These are phyloP conservation scores for Isatis lusitanica DNA, from an alignment of 441 rosid species.

Conservation along the genomic window DNA sequence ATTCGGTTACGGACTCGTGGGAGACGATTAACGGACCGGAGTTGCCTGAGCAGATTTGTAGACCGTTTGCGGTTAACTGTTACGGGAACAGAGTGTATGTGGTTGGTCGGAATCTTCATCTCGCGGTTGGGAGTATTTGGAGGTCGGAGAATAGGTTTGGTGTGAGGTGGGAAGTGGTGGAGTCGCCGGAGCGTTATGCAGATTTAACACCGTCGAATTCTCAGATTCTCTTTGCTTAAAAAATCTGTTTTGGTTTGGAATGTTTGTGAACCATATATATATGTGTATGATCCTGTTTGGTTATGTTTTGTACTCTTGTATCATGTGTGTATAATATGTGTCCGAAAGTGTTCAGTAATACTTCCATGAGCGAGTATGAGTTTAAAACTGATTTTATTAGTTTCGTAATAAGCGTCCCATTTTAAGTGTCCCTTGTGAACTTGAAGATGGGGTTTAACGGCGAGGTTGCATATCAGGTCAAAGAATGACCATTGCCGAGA, in stretches of 20 bases:
- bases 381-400: neutral
- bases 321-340: conserved; percentile 14
- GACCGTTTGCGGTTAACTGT: conserved; percentile 80
- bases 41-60: conserved; percentile 81
- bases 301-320: conserved; percentile 14
- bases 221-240: conserved; percentile 74
- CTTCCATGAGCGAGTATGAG: neutral
- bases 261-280: conserved; percentile 10
- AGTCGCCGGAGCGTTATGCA: conserved; percentile 57
- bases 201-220: conserved; percentile 83
- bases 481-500: no score
- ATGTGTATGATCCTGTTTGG: neutral
- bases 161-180: conserved; percentile 71
- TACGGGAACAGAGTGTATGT: conserved; percentile 62
- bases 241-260: conserved; percentile 3
- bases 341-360: conserved; percentile 8
- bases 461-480: no score
- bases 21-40: conserved; percentile 72
- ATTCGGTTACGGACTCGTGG: conserved; percentile 65
- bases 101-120: conserved; percentile 71
- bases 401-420: neutral
- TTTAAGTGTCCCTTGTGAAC: no score
- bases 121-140: conserved; percentile 72
- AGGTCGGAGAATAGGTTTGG: conserved; percentile 51
- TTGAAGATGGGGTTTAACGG: no score